phyloP scores from a whole-genome alignment of 176 grass and related monocot genomes.

The Aegilops umbellulata region DNA sequence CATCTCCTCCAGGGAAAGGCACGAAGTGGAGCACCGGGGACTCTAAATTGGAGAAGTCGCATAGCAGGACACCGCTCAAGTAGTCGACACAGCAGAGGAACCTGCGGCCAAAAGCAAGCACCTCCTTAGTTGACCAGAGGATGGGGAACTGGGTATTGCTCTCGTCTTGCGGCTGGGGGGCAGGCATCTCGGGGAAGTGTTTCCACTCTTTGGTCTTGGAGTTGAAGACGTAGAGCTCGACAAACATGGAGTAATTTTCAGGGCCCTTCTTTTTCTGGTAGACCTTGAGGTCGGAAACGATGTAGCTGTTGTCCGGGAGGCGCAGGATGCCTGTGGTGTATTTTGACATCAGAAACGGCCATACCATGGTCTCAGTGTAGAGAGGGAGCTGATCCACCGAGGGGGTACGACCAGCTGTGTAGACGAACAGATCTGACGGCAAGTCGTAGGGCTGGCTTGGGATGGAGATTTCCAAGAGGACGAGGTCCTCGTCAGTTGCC shows the following conservation, averaged over 20 bases:
- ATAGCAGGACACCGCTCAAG: no score
- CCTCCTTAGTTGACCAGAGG: no score
- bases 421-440: not conserved
- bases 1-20: no score
- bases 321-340: not conserved
- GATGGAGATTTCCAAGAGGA: not conserved
- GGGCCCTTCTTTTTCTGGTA: not conserved
- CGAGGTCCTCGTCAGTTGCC: not conserved
- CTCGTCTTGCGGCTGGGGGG: no score
- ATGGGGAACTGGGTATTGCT: no score
- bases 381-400: not conserved
- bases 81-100: no score
- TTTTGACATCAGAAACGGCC: not conserved
- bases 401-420: not conserved
- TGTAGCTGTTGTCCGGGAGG: not conserved
- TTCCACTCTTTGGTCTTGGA: not conserved
- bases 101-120: no score
- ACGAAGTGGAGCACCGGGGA: no score
- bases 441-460: not conserved
- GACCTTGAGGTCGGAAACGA: not conserved
- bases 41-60: no score
- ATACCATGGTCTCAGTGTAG: not conserved
- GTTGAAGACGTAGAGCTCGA: not conserved
- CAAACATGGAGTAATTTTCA: not conserved
- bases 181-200: no score